Conservation (phyloP, 2,329 filamentous ascomycete species). For the Aspergillus thermomutatus region DNA sequence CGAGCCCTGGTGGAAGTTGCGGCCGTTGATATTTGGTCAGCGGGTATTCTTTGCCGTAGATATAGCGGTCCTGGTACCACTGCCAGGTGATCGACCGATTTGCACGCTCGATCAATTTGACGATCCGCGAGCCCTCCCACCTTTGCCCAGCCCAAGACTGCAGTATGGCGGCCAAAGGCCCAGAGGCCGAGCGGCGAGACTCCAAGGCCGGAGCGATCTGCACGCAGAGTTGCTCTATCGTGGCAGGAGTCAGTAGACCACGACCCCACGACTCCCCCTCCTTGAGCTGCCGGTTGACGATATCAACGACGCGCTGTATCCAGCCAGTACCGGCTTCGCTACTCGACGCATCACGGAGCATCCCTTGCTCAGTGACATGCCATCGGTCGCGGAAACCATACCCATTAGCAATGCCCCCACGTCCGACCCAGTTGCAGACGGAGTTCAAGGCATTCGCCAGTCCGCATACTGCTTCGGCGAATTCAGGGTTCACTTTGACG, state of each 20-base stretch:
- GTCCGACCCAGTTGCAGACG: slow-evolving; percentile 88
- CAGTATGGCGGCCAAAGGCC: slow-evolving; percentile 37
- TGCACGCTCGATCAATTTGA: slow-evolving; percentile 80
- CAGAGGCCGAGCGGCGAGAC: slow-evolving; percentile 22
- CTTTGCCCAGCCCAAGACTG: slow-evolving; percentile 66
- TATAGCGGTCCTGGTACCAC: slow-evolving; percentile 82
- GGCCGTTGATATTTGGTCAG: slow-evolving; percentile 66
- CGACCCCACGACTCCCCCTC: slow-evolving; percentile 86
- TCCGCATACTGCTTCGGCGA: slow-evolving; percentile 94
- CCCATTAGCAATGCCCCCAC: slow-evolving; percentile 78
- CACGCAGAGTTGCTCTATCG: slow-evolving; percentile 51
- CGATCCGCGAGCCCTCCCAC: slow-evolving; percentile 84
- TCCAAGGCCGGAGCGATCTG: slow-evolving; percentile 42
- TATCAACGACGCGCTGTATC: slow-evolving; percentile 84
- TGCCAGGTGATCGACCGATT: slow-evolving; percentile 74
- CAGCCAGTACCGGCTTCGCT: slow-evolving; percentile 68
- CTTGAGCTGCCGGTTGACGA: slow-evolving; percentile 80
- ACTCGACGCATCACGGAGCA: slow-evolving; percentile 70
- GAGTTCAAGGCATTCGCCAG: slow-evolving; percentile 93
- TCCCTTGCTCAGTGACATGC: slow-evolving; percentile 84
- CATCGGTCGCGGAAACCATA: slow-evolving; percentile 77
- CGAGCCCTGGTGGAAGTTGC: slow-evolving; percentile 67
- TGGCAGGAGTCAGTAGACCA: slow-evolving; percentile 60
- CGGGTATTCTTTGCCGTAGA: slow-evolving; percentile 57
- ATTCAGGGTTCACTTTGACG: slow-evolving; percentile 87